Conservation (phyloP, 768 basidiomycete genomes). For the Scleroderma bovista region DNA sequence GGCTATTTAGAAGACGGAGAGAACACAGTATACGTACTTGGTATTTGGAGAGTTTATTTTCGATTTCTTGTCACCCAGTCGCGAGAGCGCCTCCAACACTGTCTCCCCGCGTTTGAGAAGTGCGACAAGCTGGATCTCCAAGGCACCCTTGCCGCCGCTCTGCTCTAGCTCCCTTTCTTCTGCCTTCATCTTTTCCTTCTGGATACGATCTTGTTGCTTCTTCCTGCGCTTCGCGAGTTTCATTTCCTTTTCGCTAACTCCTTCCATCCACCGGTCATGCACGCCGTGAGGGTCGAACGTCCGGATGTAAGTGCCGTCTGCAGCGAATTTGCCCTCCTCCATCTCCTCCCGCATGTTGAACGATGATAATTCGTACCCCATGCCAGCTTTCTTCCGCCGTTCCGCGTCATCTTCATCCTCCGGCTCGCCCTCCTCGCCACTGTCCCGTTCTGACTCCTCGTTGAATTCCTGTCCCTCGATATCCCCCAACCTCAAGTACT, state of each 20-base stretch:
- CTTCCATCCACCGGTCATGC: slow-evolving; percentile 97
- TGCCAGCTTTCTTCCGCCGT: slow-evolving; percentile 70
- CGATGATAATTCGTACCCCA: slow-evolving; percentile 91
- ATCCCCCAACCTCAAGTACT: slow-evolving; percentile 83
- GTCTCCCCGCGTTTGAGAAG: slow-evolving; percentile 88
- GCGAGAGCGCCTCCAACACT: slow-evolving; percentile 81
- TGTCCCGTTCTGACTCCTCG: slow-evolving; percentile 27
- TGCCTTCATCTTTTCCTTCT: slow-evolving; percentile 60
- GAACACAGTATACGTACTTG: slow-evolving; percentile 13
- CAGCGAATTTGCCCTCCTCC: slow-evolving; percentile 95
- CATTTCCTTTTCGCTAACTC: slow-evolving; percentile 78
- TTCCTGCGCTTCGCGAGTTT: slow-evolving; percentile 75
- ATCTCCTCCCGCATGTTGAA: slow-evolving; percentile 99
- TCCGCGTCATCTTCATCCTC: slow-evolving; percentile 76
- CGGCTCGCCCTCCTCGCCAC: slow-evolving; percentile 37
- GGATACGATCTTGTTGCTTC: slow-evolving; percentile 65
- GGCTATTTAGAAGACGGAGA: background rate
- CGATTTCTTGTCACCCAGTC: slow-evolving; percentile 61
- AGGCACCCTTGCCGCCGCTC: slow-evolving; percentile 55
- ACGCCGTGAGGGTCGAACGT: slow-evolving; percentile 85
- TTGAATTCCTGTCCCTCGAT: slow-evolving; percentile 95
- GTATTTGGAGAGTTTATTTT: slow-evolving; percentile 38
- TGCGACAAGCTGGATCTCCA: slow-evolving; percentile 64
- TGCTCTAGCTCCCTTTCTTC: slow-evolving; percentile 72
- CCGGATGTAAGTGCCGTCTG: slow-evolving; percentile 85